Evolutionary conservation across 345 rosid genomes (phyloP), one percentile per base, ranked within the genome.

Genomic region (Corymbia maculata): DNA sequence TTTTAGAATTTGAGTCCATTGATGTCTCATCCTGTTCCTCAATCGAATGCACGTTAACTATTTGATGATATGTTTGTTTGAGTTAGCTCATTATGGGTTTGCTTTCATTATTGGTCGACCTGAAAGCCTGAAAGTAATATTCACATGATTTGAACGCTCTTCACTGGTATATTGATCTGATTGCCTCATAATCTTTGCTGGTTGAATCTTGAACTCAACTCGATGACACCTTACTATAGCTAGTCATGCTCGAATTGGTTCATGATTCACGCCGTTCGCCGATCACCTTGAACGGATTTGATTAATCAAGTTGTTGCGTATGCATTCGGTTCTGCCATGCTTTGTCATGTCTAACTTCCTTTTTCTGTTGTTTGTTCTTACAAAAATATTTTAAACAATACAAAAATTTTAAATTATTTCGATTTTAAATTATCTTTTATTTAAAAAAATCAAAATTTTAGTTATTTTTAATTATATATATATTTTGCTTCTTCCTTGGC

Each of bases 171-270:
- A 59, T 11, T 26, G 66, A 11, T 59, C 66, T 5, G 66, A 59
- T 26, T 59, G 66, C 66, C 66, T 59, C 2, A 59, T 11, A 0
- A 59, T 59, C 68, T 10, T 97, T 94, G 26, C 61, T 55, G 61
- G 61, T 26, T 26, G 12, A 55, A 55, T 21, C 28, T 55, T 3
- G 61, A 55, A 55, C 61, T 55, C 5, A 22, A 55, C 61, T 55
- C 5, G 28, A 1, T 8, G 61, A 55, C 22, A 22, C 12, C 61
- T 55, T 26, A 55, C 61, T 26, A 55, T 55, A 21, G 12, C 61
- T 0, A 55, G 61, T 55, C 61, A 55, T 55, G 61, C 5, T 55
- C 28, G 61, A 55, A 55, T 21, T 55, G 61, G 28, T 55, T 26
- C 22, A 8, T 55, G 61, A 8, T 55, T 55, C 61, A 55, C 12